phyloP scores from a whole-genome alignment of 306 rosid genomes.

The Vicia villosa region DNA sequence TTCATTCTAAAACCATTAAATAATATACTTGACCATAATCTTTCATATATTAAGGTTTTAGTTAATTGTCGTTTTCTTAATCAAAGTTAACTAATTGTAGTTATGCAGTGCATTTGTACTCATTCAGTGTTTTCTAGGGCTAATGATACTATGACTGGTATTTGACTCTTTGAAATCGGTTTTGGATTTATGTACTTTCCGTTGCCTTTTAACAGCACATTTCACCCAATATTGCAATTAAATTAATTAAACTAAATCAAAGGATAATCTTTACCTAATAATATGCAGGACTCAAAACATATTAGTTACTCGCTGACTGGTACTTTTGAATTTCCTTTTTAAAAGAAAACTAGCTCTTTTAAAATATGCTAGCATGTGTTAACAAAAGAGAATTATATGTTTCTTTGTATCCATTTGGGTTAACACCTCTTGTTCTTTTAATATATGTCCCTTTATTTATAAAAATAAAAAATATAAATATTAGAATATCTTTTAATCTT shows the following conservation, averaged over 20 bases:
- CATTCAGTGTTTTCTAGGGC: conserved; percentile 38
- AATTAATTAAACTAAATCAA: not conserved
- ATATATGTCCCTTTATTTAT: no score
- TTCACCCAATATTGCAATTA: conserved; percentile 21
- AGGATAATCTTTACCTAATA: conserved; percentile 28
- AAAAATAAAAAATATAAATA: no score
- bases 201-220: conserved; percentile 24
- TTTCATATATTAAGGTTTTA: not conserved
- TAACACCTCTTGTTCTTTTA: no score
- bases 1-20: not conserved
- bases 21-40: not conserved
- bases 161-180: conserved; percentile 7
- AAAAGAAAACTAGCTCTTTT: no score
- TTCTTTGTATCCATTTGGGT: no score
- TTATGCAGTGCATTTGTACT: not conserved
- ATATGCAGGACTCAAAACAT: conserved; percentile 29
- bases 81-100: not conserved
- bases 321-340: not conserved
- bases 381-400: no score
- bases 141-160: not conserved
- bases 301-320: conserved; percentile 22
- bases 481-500: no score
- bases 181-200: conserved; percentile 33
- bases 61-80: not conserved
- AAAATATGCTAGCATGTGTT: no score